phyloP scores from a whole-genome alignment of 495 filamentous ascomycete species.

The Xylaria castorea region DNA sequence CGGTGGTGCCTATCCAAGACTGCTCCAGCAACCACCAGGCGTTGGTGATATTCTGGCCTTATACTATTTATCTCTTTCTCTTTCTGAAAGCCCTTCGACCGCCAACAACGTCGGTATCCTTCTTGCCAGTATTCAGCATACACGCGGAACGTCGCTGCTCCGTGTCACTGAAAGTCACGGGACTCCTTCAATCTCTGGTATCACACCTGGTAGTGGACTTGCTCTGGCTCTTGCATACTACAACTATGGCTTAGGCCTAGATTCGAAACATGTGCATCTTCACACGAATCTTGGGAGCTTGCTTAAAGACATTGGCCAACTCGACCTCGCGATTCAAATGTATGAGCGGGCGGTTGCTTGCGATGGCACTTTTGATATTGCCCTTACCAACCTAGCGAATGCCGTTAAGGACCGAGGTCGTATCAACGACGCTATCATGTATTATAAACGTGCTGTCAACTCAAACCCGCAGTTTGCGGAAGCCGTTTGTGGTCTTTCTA shows the following conservation, averaged over 20 bases:
- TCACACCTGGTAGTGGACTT: slow-evolving; percentile 84
- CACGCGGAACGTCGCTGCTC: slow-evolving; percentile 50
- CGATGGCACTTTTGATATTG: slow-evolving; percentile 94
- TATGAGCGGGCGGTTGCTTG: slow-evolving; percentile 94
- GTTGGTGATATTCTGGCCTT: slow-evolving; percentile 94
- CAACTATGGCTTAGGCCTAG: slow-evolving; percentile 87
- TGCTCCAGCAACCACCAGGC: slow-evolving; percentile 68
- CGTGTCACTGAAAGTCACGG: slow-evolving; percentile 35
- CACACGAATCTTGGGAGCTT: slow-evolving; percentile 97
- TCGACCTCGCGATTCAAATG: slow-evolving; percentile 92
- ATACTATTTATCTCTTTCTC: slow-evolving; percentile 93
- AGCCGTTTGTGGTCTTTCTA: slow-evolving; percentile 94
- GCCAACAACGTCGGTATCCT: slow-evolving; percentile 99
- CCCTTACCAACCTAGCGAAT: slow-evolving; percentile 95
- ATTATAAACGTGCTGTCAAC: slow-evolving; percentile 88
- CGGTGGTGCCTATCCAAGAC: slow-evolving; percentile 63
- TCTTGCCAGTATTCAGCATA: slow-evolving; percentile 90
- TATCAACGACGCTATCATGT: slow-evolving; percentile 88
- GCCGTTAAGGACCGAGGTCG: slow-evolving; percentile 96
- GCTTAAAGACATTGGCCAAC: slow-evolving; percentile 94
- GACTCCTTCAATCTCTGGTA: slow-evolving; percentile 71
- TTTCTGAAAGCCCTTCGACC: slow-evolving; percentile 96
- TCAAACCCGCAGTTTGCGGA: slow-evolving; percentile 96
- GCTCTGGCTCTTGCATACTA: slow-evolving; percentile 92
- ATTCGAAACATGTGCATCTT: slow-evolving; percentile 92